Evolutionary conservation across 2,329 filamentous ascomycete genomes (phyloP), one percentile per base, ranked within the genome.

Genomic region (Epichloe hybrida): DNA sequence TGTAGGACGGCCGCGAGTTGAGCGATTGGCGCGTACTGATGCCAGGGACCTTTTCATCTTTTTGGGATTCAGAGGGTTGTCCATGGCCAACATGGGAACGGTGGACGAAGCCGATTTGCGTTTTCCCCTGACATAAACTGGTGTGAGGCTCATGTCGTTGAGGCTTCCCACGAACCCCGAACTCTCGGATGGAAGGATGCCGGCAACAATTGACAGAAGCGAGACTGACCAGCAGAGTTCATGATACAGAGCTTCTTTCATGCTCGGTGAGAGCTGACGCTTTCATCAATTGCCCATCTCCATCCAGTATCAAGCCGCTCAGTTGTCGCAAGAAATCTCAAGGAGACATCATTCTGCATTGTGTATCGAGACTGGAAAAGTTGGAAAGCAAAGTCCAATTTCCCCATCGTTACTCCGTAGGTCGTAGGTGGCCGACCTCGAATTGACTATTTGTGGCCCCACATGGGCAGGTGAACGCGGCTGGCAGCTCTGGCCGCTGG

Each of bases 111-210:
- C 49, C 12, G 57, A 49, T 45, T 62, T 61, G 37, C 69, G 68
- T 58, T 76, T 79, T 38, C 74, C 72, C 72, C 69, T 67, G 51
- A 76, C 62, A 43, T 61, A 71, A 53, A 79, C 62, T 3, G 72
- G 74, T 5, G 74, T 78, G 48, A 76, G 67, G 42, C 66, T 62
- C 72, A 76, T 76, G 41, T 52, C 50, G 41, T 8, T 27, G 35
- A n/a, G 15, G 4, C 5, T 31, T 23, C 17, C 8, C 27, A 13
- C 15, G 9, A 31, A 11, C 27, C 27, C 8, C 15, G 9, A 31
- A 11, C 27, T 9, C 8, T 47, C 20, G 43, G 21, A 45, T 35
- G 43, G 31, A 35, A 20, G 5, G 21, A 11, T 11, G 13, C 9
- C 4, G 39, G 21, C 39, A 13, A 21, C 3, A 3, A 8, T 13